A percentile compares a stretch with the other conserved stretches of the same genome.
Evolutionary conservation across 1,284 basidiomycete species (phyloP).

Genomic region (Exsudoporus floridanus): DNA sequence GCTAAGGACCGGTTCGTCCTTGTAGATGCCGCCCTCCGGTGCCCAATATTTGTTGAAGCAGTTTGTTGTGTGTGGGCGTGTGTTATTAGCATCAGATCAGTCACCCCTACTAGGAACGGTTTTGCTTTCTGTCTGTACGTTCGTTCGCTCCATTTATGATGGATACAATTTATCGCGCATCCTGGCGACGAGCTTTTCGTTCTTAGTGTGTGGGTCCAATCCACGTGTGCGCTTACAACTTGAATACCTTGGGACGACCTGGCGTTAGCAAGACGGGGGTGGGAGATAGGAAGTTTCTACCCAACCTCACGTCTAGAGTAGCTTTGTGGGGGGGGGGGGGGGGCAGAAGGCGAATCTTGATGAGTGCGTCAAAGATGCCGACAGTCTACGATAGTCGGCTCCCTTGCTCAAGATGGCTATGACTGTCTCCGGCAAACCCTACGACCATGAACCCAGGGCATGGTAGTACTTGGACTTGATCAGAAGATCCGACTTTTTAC

Average conservation of each 20-base stretch:
- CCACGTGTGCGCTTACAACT: background rate
- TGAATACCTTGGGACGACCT: background rate
- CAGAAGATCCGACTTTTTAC: background rate
- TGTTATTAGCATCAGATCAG: background rate
- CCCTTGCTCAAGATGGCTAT: background rate
- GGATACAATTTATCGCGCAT: background rate
- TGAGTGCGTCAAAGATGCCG: background rate
- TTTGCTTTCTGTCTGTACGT: background rate
- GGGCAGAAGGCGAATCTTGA: too few species aligned
- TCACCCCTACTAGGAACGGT: background rate
- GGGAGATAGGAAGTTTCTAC: background rate
- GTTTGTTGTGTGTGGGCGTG: background rate
- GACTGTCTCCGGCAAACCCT: background rate
- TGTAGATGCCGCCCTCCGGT: background rate
- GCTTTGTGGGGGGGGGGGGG: background rate
- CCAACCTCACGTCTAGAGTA: background rate
- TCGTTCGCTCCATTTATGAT: conserved; percentile 4
- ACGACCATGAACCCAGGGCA: background rate
- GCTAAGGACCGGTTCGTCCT: conserved; percentile 6
- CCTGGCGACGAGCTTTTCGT: background rate
- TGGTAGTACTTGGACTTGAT: background rate
- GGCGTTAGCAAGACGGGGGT: background rate
- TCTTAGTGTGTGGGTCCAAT: background rate
- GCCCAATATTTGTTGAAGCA: background rate
- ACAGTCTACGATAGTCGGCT: background rate